Percentiles rank a stretch among this genome's conserved stretches.
Conservation (phyloP, 768 basidiomycete species). For the Lentinula detonsa region DNA sequence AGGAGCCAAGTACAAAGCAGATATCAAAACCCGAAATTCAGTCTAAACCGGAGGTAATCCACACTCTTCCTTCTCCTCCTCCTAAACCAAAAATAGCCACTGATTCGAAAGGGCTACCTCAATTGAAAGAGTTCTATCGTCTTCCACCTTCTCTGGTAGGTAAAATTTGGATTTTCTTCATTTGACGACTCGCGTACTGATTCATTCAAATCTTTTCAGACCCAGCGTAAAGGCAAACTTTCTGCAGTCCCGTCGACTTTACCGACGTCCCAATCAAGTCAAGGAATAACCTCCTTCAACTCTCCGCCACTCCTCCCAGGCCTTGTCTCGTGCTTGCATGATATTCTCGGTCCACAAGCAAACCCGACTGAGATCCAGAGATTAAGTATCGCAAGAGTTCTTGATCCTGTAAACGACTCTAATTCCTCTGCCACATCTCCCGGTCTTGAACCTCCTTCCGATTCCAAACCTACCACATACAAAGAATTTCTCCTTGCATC, state of each 20-base stretch:
- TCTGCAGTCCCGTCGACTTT: not conserved
- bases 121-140: not conserved
- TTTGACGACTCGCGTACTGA: not conserved
- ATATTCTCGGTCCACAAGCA: conserved; percentile 49
- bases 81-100: not conserved
- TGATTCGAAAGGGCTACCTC: not conserved
- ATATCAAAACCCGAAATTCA: not conserved
- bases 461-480: conserved; percentile 8
- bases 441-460: conserved; percentile 5
- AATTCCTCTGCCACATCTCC: not conserved
- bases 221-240: not conserved
- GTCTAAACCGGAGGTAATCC: not conserved
- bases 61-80: not conserved
- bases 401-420: conserved; percentile 21
- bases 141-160: not conserved
- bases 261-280: not conserved
- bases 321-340: conserved; percentile 49
- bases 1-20: not conserved
- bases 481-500: conserved; percentile 69
- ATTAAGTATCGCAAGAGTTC: conserved; percentile 60
- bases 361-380: conserved; percentile 77
- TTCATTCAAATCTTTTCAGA: not conserved
- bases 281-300: conserved; percentile 31
- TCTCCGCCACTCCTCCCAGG: conserved; percentile 69
- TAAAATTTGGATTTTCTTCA: not conserved